Evolutionary conservation across 176 grass and related monocot species (phyloP).

Genomic region (Coix lacrymajobi): DNA sequence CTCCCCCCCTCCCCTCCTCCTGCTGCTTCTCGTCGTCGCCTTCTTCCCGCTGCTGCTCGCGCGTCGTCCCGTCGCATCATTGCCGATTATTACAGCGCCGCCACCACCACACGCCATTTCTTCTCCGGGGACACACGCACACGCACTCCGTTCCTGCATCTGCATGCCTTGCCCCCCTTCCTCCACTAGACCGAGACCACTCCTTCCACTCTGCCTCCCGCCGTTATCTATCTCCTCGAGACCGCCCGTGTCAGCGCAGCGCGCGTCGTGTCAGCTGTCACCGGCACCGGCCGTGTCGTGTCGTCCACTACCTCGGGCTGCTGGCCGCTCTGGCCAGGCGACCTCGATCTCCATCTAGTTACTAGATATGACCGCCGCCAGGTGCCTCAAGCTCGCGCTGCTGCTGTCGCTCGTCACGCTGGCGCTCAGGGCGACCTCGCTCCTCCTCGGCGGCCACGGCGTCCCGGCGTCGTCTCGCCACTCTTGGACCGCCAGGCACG

Average conservation of each 20-base stretch:
- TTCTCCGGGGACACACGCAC: not conserved
- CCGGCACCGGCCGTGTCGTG: not conserved
- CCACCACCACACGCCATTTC: constrained; percentile 5
- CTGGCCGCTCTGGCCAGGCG: not conserved
- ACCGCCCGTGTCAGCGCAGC: not conserved
- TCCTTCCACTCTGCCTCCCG: too few relatives aligned
- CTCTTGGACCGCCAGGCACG: not conserved
- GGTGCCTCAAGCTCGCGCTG: constrained; percentile 41
- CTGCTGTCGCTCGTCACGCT: constrained; percentile 34
- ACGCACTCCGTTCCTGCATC: not conserved
- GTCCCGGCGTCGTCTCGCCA: not conserved
- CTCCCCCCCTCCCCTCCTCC: too few relatives aligned
- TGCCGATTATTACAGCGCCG: constrained; percentile 23
- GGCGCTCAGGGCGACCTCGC: constrained; percentile 25
- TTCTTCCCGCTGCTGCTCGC: not conserved
- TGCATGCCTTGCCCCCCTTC: not conserved
- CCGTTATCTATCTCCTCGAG: not conserved
- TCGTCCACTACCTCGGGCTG: not conserved
- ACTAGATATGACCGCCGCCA: constrained; percentile 20
- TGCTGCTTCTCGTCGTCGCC: not conserved
- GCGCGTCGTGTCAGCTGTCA: not conserved
- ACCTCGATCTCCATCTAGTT: not conserved
- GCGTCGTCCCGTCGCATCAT: constrained; percentile 1
- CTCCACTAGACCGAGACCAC: too few relatives aligned
- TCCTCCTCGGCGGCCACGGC: constrained; percentile 14